These are phyloP conservation scores for Pleurotus djamor DNA, from an alignment of 768 basidiomycete genomes.

Conservation along the genomic window DNA sequence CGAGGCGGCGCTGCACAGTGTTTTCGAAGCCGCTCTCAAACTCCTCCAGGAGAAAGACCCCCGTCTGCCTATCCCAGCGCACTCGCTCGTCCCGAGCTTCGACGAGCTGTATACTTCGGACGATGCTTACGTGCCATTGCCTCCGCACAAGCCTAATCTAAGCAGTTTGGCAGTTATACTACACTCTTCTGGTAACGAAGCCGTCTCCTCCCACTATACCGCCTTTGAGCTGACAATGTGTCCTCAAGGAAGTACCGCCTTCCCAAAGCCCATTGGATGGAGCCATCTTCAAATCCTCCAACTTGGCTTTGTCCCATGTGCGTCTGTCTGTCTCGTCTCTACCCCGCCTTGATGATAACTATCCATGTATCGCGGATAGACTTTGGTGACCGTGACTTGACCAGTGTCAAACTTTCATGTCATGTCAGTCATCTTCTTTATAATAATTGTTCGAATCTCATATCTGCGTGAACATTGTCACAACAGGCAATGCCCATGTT, in stretches of 20 bases:
- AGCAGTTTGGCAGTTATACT: background rate
- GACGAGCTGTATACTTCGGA: background rate
- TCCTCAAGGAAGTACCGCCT: conserved; percentile 20
- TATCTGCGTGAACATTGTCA: background rate
- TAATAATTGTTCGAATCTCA: conserved; percentile 8
- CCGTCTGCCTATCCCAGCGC: background rate
- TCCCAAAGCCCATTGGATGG: conserved; percentile 20
- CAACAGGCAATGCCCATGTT: conserved; percentile 5
- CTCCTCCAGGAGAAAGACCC: background rate
- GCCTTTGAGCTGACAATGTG: background rate
- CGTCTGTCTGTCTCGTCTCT: background rate
- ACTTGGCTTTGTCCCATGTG: background rate
- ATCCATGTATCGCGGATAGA: conserved; percentile 1
- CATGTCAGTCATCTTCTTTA: conserved; percentile 8
- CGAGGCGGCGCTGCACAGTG: conserved; percentile 7
- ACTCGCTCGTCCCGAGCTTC: background rate
- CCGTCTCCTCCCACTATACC: background rate
- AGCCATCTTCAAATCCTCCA: conserved; percentile 13
- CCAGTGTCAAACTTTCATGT: background rate
- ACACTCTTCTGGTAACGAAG: conserved; percentile 4
- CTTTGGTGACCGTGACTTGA: conserved; percentile 4
- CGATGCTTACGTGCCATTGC: background rate
- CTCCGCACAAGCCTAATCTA: background rate
- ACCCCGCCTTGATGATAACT: background rate
- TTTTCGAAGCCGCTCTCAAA: background rate